Conservation (phyloP, 345 rosid species). For the Populus simonii region DNA sequence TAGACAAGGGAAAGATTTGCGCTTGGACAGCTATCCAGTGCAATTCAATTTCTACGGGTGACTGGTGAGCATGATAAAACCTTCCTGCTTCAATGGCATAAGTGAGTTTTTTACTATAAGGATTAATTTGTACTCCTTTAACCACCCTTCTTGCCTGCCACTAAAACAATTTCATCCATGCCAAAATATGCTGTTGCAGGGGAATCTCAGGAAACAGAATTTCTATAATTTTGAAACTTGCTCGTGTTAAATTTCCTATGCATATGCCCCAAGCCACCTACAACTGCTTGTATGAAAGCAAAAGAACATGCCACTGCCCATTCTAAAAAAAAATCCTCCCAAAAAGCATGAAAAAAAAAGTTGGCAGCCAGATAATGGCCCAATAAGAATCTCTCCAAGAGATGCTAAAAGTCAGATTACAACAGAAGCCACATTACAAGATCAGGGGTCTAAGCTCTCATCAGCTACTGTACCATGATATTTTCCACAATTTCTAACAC, state of each 20-base stretch:
- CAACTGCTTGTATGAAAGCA: not conserved
- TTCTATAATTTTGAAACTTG: not conserved
- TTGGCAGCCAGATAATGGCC: not conserved
- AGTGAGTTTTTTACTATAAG: not conserved
- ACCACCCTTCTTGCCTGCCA: not conserved
- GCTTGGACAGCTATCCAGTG: not conserved
- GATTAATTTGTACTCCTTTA: not conserved
- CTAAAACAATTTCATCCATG: not conserved
- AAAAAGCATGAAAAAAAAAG: too few relatives aligned
- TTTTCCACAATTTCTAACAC: not conserved
- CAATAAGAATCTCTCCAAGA: not conserved
- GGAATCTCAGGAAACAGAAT: not conserved
- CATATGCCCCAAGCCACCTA: not conserved
- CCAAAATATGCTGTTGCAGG: not conserved
- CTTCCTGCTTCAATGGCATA: not conserved
- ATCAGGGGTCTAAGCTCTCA: not conserved
- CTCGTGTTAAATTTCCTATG: not conserved
- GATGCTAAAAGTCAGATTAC: not conserved
- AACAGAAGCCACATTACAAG: not conserved
- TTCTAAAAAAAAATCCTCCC: not conserved
- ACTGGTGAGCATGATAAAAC: not conserved
- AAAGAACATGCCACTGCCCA: not conserved
- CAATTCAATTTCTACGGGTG: not conserved
- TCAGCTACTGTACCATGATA: not conserved
- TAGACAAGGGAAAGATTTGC: not conserved